phyloP scores from a whole-genome alignment of 2,329 filamentous ascomycete species.

The Fusarium mangiferae region DNA sequence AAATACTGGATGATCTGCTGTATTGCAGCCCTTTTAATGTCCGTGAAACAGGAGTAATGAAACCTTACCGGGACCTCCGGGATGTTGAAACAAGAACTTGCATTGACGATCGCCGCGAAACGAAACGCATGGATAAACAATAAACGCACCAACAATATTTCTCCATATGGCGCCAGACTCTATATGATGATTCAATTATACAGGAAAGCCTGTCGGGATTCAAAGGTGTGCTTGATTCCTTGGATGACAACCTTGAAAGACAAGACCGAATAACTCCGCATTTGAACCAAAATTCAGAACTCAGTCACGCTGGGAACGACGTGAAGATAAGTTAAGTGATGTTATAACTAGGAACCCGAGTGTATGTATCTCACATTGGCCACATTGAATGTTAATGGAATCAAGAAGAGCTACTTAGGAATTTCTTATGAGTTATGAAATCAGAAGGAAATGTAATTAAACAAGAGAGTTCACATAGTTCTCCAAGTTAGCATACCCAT shows the following conservation, averaged over 20 bases:
- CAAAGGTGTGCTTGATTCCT: not conserved
- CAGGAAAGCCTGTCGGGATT: not conserved
- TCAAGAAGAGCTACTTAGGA: not conserved
- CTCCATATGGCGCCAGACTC: not conserved
- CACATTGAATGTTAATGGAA: not conserved
- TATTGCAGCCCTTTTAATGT: not conserved
- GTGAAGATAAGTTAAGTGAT: too few species aligned
- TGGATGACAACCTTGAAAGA: not conserved
- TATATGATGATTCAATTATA: not conserved
- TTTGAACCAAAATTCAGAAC: not conserved
- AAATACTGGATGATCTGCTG: not conserved
- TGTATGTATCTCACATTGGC: not conserved
- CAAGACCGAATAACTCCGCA: not conserved
- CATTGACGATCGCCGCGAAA: slow-evolving; percentile 5
- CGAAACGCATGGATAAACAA: not conserved
- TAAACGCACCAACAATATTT: slow-evolving; percentile 16
- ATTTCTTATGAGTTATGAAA: not conserved
- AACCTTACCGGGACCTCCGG: not conserved
- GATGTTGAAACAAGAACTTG: slow-evolving; percentile 12
- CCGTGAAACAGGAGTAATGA: slow-evolving; percentile 1
- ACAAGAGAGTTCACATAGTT: slow-evolving; percentile 62
- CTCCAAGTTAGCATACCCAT: slow-evolving; percentile 60
- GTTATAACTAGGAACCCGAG: too few species aligned
- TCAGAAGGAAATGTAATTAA: not conserved
- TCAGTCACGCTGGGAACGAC: too few species aligned